Evolutionary conservation across 2,329 filamentous ascomycete species (phyloP).

Genomic region (Pseudogymnoascus sp.): DNA sequence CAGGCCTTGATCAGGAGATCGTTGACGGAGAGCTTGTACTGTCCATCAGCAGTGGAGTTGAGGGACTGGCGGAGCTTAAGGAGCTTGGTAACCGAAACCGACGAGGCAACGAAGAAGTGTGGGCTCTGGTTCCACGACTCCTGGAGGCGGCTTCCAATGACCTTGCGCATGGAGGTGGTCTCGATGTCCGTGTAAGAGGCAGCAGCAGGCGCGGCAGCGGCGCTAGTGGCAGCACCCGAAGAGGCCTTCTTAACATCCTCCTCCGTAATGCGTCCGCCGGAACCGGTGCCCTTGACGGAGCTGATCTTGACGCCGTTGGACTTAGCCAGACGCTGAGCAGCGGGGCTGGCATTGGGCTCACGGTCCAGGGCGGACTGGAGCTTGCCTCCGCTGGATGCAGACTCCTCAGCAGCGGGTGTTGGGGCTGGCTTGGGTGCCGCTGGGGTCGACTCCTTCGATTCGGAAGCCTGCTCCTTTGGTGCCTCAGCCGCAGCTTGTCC

Average conservation of each 20-base stretch:
- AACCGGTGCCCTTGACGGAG: conserved; percentile 78
- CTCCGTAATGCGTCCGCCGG: conserved; percentile 81
- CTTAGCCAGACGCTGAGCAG: conserved; percentile 74
- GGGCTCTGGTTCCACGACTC: conserved; percentile 91
- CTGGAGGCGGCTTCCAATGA: conserved; percentile 83
- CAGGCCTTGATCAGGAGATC: conserved; percentile 99
- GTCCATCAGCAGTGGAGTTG: conserved; percentile 80
- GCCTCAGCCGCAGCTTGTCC: conserved; percentile 65
- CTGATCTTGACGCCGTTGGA: conserved; percentile 77
- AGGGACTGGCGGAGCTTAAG: conserved; percentile 92
- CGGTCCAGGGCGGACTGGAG: conserved; percentile 82
- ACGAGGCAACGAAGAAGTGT: conserved; percentile 93
- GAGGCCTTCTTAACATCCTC: conserved; percentile 86
- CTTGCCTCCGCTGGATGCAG: conserved; percentile 65
- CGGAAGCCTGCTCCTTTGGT: conserved; percentile 59
- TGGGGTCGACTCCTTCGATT: conserved; percentile 52
- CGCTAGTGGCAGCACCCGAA: conserved; percentile 42
- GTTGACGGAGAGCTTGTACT: conserved; percentile 99
- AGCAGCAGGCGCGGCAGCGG: conserved; percentile 46
- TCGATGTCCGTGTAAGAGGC: conserved; percentile 78
- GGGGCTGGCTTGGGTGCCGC: conserved; percentile 54
- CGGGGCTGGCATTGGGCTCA: conserved; percentile 64
- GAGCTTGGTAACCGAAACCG: conserved; percentile 88
- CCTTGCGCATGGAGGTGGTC: conserved; percentile 92
- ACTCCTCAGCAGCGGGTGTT: conserved; percentile 54